phyloP scores from a whole-genome alignment of 495 filamentous ascomycete species.

The Terfezia claveryi region DNA sequence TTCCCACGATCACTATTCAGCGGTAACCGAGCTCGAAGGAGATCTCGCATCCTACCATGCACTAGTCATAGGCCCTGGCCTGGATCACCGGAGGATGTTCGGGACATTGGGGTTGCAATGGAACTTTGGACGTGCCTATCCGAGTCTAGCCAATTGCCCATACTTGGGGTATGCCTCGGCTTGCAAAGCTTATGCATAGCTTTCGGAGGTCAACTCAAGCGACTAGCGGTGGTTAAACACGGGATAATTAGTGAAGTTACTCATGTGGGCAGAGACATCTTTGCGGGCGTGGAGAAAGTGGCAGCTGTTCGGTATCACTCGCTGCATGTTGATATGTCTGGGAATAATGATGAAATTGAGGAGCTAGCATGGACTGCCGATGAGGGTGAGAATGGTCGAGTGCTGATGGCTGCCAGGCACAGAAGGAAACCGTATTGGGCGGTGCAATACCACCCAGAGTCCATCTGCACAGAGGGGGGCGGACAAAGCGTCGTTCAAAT shows the following conservation, averaged over 20 bases:
- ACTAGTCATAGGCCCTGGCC: constrained; percentile 39
- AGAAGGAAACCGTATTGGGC: constrained; percentile 59
- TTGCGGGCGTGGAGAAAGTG: constrained; percentile 32
- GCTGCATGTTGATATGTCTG: constrained; percentile 34
- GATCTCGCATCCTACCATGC: constrained; percentile 44
- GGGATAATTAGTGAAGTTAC: constrained; percentile 49
- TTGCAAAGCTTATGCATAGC: constrained; percentile 62
- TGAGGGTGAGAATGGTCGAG: constrained; percentile 26
- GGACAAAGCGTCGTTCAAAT: constrained; percentile 41
- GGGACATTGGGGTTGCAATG: constrained; percentile 65
- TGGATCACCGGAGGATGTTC: constrained; percentile 28
- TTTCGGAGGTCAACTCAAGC: constrained; percentile 41
- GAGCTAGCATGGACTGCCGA: constrained; percentile 49
- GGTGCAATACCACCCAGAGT: constrained; percentile 88
- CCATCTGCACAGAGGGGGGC: constrained; percentile 57
- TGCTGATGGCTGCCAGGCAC: constrained; percentile 63
- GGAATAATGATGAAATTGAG: constrained; percentile 23
- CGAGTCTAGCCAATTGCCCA: constrained; percentile 37
- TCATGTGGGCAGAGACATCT: constrained; percentile 31
- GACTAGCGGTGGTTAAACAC: constrained; percentile 48
- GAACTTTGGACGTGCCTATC: constrained; percentile 49
- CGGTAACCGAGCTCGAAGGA: constrained; percentile 14
- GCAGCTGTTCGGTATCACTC: constrained; percentile 77
- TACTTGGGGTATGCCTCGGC: constrained; percentile 78
- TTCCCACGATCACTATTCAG: constrained; percentile 38